A percentile compares a stretch with the other conserved stretches of the same genome.
Conservation (phyloP, 2,329 filamentous ascomycete species). For the Diaporthe aspalathi region DNA sequence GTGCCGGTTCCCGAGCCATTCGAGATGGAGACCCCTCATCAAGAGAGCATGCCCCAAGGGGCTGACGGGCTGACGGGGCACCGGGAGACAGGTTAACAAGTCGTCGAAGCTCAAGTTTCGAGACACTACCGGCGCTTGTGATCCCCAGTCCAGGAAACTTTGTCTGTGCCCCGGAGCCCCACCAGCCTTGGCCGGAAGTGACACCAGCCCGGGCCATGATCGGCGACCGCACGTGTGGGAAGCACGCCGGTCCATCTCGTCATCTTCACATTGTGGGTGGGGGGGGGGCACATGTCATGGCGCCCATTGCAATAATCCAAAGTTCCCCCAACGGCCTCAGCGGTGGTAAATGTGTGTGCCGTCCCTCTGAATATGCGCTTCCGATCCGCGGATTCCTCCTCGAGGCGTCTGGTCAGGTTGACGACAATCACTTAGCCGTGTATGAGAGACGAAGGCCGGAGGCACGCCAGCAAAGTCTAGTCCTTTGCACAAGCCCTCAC, state of each 20-base stretch:
- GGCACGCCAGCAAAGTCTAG: neutral
- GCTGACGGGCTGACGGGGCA: neutral
- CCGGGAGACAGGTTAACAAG: neutral
- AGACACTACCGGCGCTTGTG: conserved; percentile 8
- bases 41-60: neutral
- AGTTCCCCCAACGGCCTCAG: neutral
- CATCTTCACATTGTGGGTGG: conserved; percentile 12
- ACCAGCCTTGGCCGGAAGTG: conserved; percentile 19
- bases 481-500: neutral
- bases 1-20: neutral
- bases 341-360: conserved; percentile 4
- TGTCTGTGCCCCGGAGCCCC: neutral
- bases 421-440: neutral
- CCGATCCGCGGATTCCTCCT: neutral
- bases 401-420: neutral
- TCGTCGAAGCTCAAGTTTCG: conserved; percentile 4
- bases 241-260: conserved; percentile 12
- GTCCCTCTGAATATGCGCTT: neutral
- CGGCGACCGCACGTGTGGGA: neutral
- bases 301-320: neutral
- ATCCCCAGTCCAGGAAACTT: conserved; percentile 3
- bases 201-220: conserved; percentile 15
- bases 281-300: neutral
- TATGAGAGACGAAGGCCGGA: neutral
- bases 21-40: conserved; percentile 2